A percentile compares a stretch with the other conserved stretches of the same genome.
Evolutionary conservation across 768 basidiomycete species (phyloP).

Genomic region (Rhodotorula taiwanensis): DNA sequence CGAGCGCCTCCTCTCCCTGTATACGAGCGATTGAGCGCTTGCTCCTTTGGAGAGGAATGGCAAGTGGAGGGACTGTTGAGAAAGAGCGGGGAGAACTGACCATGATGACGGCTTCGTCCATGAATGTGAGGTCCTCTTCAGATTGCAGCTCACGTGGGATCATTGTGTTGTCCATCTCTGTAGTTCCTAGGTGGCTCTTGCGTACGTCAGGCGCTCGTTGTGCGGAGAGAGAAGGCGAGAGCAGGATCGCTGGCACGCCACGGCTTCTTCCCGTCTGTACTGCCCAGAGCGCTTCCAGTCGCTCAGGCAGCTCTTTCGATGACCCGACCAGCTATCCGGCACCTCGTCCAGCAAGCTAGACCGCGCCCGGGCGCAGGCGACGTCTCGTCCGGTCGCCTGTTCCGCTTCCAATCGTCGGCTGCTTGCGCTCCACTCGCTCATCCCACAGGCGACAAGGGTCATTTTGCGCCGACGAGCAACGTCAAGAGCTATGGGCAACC

Average conservation of each 20-base stretch:
- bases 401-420: not conserved
- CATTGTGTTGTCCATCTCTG: slow-evolving; percentile 37
- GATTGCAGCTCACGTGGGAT: slow-evolving; percentile 43
- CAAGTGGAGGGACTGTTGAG: not conserved
- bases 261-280: no score
- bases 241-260: no score
- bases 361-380: no score
- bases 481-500: slow-evolving; percentile 64
- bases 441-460: not conserved
- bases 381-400: no score
- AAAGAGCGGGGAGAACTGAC: slow-evolving; percentile 45
- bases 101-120: slow-evolving; percentile 77
- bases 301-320: no score
- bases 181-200: no score
- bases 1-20: slow-evolving; percentile 63
- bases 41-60: no score
- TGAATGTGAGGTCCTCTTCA: slow-evolving; percentile 54
- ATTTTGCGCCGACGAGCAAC: not conserved
- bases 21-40: not conserved
- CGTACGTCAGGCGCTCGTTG: no score
- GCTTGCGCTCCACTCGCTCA: slow-evolving; percentile 9
- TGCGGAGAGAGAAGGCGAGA: no score
- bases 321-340: no score
- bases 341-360: no score
- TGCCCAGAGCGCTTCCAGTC: no score